phyloP scores from a whole-genome alignment of 2,329 filamentous ascomycete species.

The Penicillium paneum region DNA sequence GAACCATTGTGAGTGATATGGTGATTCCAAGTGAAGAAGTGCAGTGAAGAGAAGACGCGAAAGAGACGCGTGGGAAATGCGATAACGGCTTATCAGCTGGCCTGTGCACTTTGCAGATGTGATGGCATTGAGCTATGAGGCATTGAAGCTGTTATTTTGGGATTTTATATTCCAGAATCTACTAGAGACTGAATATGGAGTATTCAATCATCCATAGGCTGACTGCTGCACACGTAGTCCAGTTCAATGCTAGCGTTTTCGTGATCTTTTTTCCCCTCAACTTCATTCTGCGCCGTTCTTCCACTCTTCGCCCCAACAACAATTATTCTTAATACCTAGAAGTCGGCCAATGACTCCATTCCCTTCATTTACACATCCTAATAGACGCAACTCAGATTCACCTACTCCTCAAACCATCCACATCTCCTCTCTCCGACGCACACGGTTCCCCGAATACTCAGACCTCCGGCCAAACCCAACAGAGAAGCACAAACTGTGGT shows the following conservation, averaged over 20 bases:
- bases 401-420: neutral
- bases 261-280: neutral
- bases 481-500: neutral
- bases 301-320: neutral
- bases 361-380: neutral
- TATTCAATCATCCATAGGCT: neutral
- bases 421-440: neutral
- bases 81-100: conserved; percentile 23
- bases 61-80: conserved; percentile 28
- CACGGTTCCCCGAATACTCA: neutral
- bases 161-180: neutral
- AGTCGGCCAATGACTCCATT: neutral
- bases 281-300: conserved; percentile 5
- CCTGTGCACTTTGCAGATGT: conserved; percentile 2
- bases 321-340: conserved; percentile 2
- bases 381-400: neutral
- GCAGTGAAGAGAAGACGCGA: conserved; percentile 26
- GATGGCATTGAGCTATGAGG: neutral
- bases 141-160: neutral
- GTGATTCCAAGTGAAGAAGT: neutral
- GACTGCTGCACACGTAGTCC: neutral
- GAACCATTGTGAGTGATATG: conserved; percentile 34
- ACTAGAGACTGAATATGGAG: neutral
- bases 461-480: neutral
- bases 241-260: neutral